Evolutionary conservation across 768 basidiomycete genomes (phyloP).

Genomic region (Macrolepiota dolichaula): DNA sequence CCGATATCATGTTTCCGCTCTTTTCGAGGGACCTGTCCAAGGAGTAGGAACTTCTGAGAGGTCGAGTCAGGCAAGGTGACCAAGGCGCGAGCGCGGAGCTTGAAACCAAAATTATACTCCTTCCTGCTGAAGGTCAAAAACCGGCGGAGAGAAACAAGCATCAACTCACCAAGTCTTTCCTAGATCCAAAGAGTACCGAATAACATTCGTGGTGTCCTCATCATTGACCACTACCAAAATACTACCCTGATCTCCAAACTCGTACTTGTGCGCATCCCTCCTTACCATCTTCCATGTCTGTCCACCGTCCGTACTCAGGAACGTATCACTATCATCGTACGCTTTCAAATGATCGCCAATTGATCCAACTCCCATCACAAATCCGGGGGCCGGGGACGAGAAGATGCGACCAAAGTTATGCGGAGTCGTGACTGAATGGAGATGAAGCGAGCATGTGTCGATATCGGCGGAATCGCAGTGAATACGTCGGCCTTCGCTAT

Average conservation of each 20-base stretch:
- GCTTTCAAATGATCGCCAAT: conserved; percentile 64
- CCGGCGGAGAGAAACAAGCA: neutral
- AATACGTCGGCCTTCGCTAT: conserved; percentile 59
- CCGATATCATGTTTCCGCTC: conserved; percentile 52
- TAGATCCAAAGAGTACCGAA: conserved; percentile 80
- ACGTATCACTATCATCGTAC: conserved; percentile 91
- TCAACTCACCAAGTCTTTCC: conserved; percentile 78
- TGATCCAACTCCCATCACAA: conserved; percentile 95
- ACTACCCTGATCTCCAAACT: conserved; percentile 89
- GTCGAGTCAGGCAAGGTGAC: conserved; percentile 93
- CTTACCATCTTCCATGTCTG: conserved; percentile 79
- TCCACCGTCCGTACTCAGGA: conserved; percentile 88
- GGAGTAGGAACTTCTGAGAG: conserved; percentile 90
- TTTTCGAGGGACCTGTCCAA: conserved; percentile 69
- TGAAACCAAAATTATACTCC: conserved; percentile 64
- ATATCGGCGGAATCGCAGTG: conserved; percentile 55
- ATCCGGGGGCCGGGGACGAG: conserved; percentile 91
- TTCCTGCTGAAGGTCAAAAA: conserved; percentile 45
- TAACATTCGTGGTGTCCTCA: conserved; percentile 65
- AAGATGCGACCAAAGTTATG: conserved; percentile 96
- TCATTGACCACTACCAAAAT: conserved; percentile 83
- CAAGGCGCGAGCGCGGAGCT: conserved; percentile 69
- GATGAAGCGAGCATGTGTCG: conserved; percentile 76
- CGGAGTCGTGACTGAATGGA: conserved; percentile 88
- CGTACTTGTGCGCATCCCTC: conserved; percentile 84